Conservation (phyloP, 768 basidiomycete genomes). For the Agaricus sinodeliciosus region DNA sequence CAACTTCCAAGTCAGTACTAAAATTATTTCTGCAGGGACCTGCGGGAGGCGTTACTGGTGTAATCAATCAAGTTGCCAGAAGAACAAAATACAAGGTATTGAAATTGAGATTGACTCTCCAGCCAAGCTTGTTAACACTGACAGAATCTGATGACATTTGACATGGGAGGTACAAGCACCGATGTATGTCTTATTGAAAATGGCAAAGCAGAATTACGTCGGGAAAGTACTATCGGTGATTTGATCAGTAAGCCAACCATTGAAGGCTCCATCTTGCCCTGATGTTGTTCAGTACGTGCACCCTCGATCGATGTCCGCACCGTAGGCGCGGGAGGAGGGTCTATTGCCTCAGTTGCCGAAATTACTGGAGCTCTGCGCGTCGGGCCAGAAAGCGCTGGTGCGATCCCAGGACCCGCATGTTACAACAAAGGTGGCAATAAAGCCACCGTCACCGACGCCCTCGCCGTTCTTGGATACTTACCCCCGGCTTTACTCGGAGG, state of each 20-base stretch:
- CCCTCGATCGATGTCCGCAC: constrained; percentile 22
- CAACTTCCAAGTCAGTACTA: background rate
- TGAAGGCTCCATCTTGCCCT: background rate
- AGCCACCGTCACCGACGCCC: constrained; percentile 25
- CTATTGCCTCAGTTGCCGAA: constrained; percentile 16
- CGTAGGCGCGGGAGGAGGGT: constrained; percentile 17
- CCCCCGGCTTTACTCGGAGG: constrained; percentile 22
- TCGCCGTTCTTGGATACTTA: constrained; percentile 22
- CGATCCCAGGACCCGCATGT: constrained; percentile 24
- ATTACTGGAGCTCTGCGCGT: constrained; percentile 23
- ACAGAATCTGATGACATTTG: constrained; percentile 21
- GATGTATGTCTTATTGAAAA: constrained; percentile 24
- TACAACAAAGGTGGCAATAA: constrained; percentile 21
- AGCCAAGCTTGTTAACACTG: background rate
- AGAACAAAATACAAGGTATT: constrained; percentile 12
- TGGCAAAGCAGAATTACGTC: constrained; percentile 19
- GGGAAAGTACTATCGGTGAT: constrained; percentile 22
- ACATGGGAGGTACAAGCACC: constrained; percentile 23
- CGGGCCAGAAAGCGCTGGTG: constrained; percentile 24
- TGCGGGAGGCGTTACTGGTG: constrained; percentile 22
- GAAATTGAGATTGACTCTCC: background rate
- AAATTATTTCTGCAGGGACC: constrained; percentile 14
- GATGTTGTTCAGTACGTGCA: constrained; percentile 14
- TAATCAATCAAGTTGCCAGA: constrained; percentile 15
- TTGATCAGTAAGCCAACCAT: constrained; percentile 14